phyloP scores from a whole-genome alignment of 2,329 filamentous ascomycete genomes.

The Penicillium freii region DNA sequence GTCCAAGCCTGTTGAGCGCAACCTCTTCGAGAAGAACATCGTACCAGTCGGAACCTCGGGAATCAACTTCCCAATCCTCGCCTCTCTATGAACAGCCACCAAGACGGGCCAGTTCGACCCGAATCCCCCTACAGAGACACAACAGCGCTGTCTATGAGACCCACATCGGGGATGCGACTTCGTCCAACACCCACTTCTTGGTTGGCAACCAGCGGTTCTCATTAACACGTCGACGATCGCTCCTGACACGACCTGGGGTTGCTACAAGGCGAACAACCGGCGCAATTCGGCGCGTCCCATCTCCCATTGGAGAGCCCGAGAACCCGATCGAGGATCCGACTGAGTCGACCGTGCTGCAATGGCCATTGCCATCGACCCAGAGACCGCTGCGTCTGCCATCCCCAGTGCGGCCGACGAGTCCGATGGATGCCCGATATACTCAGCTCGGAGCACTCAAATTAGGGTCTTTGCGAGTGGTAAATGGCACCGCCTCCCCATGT shows the following conservation, averaged over 20 bases:
- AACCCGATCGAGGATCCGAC: constrained; percentile 9
- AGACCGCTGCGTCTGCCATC: constrained; percentile 10
- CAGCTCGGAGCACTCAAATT: constrained; percentile 42
- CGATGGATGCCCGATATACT: constrained; percentile 37
- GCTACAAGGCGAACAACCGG: constrained; percentile 36
- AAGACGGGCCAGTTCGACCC: constrained; percentile 32
- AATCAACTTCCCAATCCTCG: constrained; percentile 14
- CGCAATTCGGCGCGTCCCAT: constrained; percentile 21
- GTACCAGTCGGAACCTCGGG: constrained; percentile 23
- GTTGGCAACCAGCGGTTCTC: constrained; percentile 36
- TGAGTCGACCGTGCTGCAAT: constrained; percentile 17
- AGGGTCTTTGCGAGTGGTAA: constrained; percentile 42
- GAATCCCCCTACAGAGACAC: constrained; percentile 26
- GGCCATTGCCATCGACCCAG: constrained; percentile 21
- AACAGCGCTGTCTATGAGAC: constrained; percentile 26
- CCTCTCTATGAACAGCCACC: constrained; percentile 22
- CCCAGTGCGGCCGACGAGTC: constrained; percentile 24
- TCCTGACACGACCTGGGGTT: constrained; percentile 36
- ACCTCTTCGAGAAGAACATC: constrained; percentile 20
- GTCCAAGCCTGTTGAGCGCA: constrained; percentile 16
- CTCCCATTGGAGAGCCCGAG: constrained; percentile 25
- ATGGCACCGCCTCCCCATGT: constrained; percentile 39
- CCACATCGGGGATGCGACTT: constrained; percentile 21
- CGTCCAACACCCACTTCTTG: constrained; percentile 36
- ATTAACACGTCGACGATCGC: constrained; percentile 38